phyloP scores from a whole-genome alignment of 2,329 filamentous ascomycete species.

The Fragosphaeria purpurea region DNA sequence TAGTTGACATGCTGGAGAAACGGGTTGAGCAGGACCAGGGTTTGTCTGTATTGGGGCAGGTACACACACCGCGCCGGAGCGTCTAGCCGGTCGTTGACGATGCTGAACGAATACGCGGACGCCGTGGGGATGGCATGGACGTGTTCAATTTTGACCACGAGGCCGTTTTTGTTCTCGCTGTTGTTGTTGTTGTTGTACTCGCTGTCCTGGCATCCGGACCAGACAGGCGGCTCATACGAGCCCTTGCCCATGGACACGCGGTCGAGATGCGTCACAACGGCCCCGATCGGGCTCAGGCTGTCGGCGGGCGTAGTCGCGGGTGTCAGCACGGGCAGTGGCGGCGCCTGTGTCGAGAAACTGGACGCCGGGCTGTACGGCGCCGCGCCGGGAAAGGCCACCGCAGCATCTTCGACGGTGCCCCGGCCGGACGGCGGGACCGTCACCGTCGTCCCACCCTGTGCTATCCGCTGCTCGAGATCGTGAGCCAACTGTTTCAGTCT shows the following conservation, averaged over 20 bases:
- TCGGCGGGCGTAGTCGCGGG: not conserved
- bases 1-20: constrained; percentile 1
- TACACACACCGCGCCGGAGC: not conserved
- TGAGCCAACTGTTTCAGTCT: constrained; percentile 2
- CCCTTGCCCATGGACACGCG: constrained; percentile 7
- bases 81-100: not conserved
- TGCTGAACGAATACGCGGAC: not conserved
- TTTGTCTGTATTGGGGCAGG: constrained; percentile 1
- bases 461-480: constrained; percentile 2
- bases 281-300: constrained; percentile 1
- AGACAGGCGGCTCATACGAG: not conserved
- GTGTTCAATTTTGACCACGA: not conserved
- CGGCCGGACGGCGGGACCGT: no score
- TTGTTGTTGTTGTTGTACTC: not conserved
- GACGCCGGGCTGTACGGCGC: not conserved
- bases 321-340: not conserved
- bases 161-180: no score
- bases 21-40: not conserved
- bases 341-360: not conserved
- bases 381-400: not conserved
- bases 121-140: not conserved
- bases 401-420: no score
- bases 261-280: constrained; percentile 5
- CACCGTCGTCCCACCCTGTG: not conserved
- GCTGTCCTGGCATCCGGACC: not conserved